phyloP scores from a whole-genome alignment of 257 asterid genomes.

The Solanum chiquidenum region DNA sequence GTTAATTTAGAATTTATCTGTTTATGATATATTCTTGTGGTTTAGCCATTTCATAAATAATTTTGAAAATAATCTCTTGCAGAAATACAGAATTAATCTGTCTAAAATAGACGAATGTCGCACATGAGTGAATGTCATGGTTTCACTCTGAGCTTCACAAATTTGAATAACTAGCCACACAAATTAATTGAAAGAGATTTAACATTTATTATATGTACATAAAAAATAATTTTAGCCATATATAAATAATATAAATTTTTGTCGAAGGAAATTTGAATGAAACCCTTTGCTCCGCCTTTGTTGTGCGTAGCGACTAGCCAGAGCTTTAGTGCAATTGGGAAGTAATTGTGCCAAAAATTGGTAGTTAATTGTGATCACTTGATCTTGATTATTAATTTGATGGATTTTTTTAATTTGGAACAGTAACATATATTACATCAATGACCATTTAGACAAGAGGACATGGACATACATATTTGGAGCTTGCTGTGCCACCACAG shows the following conservation, averaged over 20 bases:
- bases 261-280: not conserved
- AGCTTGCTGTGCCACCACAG: slow-evolving; percentile 97
- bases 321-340: not conserved
- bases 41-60: not conserved
- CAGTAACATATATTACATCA: slow-evolving; percentile 89
- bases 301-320: not conserved
- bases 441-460: slow-evolving; percentile 90
- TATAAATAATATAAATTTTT: no score
- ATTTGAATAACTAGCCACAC: not conserved
- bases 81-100: no score
- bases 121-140: not conserved
- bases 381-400: not conserved
- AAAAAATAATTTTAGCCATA: no score
- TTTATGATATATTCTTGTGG: fast-evolving
- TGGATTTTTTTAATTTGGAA: not conserved
- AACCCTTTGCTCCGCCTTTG: not conserved
- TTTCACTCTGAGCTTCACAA: not conserved
- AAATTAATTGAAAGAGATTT: not conserved
- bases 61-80: no score
- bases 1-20: not conserved
- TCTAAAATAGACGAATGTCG: not conserved
- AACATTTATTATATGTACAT: no score
- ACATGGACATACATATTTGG: slow-evolving; percentile 98
- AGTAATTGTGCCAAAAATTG: not conserved
- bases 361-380: not conserved